Evolutionary conservation across 1,284 basidiomycete genomes (phyloP), one percentile per base, ranked within the genome.

Genomic region (Hymenochaete sp.): DNA sequence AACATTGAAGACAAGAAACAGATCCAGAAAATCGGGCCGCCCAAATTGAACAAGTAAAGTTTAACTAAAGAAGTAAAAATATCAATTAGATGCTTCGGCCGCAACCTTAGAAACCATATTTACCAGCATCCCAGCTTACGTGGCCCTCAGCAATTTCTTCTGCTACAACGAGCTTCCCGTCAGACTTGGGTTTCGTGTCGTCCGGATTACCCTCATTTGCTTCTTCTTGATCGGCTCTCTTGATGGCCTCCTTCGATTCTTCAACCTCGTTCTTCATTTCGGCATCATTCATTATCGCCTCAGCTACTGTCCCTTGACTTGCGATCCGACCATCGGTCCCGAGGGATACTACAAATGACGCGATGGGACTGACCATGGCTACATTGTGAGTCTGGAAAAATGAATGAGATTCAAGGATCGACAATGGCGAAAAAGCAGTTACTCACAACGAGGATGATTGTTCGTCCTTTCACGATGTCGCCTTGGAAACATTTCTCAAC

Each of bases 371-470:
- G 16, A 26, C 69, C 58, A 87, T 71, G 2, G 75, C 73, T 21
- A 84, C 69, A 54, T 88, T 84, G 60, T 88, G 84, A 0, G 83
- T 86, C 75, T 79, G 37, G 38, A 37, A 18, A 9, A 10, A 29
- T 8, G 6, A 22, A 26, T 33, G 16, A 28, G 27, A 18, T 26
- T 16, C 5, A 31, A 26, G 18, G 7, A 19, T 25, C 32, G 33
- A 37, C 4, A 26, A 3, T 5, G 18, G 2, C 32, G 47, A 38
- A 26, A 16, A 10, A 1, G n/a, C n/a, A n/a, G 14, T 18, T 21
- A 66, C 77, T 55, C 59, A 84, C 82, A 48, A 86, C 81, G 4
- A 90, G 66, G 18, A 90, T 61, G 31, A 89, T 65, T 0, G 86
- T 90, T 22, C 70, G 59, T 33, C 58, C 65, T 38, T 59, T 53